Evolutionary conservation across 2,329 filamentous ascomycete genomes (phyloP).

Genomic region (Aspergillus novofumigatus): DNA sequence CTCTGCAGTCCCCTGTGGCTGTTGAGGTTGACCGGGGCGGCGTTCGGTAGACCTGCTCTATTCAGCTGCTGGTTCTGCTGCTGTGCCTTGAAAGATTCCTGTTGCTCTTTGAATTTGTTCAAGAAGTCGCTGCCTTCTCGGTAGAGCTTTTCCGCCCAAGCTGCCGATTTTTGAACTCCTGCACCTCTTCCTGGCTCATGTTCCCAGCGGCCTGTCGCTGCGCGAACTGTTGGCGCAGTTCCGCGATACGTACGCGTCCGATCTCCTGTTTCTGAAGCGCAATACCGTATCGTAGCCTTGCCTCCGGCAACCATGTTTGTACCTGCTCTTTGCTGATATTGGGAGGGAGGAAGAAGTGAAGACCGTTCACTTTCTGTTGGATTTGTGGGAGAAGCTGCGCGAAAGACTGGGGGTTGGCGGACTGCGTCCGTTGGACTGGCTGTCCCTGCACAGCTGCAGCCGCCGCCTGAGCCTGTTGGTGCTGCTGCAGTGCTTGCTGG

Average conservation of each 20-base stretch:
- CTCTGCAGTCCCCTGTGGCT: conserved; percentile 15
- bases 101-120: conserved; percentile 46
- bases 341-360: conserved; percentile 44
- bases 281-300: conserved; percentile 45
- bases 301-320: conserved; percentile 45
- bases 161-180: conserved; percentile 42
- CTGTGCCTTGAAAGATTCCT: conserved; percentile 41
- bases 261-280: conserved; percentile 47
- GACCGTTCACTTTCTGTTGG: conserved; percentile 42
- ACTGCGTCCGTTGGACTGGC: conserved; percentile 28
- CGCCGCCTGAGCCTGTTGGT: conserved; percentile 26
- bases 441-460: conserved; percentile 17
- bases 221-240: conserved; percentile 37
- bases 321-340: conserved; percentile 41
- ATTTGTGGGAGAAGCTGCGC: conserved; percentile 43
- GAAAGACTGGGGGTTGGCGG: conserved; percentile 37
- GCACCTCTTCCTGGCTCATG: conserved; percentile 40
- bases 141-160: conserved; percentile 37
- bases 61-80: conserved; percentile 28
- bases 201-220: conserved; percentile 38
- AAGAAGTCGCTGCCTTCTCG: conserved; percentile 45
- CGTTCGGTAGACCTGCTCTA: conserved; percentile 17
- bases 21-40: conserved; percentile 5
- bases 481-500: conserved; percentile 30
- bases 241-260: conserved; percentile 40